A percentile compares a stretch with the other conserved stretches of the same genome.
Evolutionary conservation across 169 alveolate genomes (phyloP).

Genomic region (Babesia sp.): DNA sequence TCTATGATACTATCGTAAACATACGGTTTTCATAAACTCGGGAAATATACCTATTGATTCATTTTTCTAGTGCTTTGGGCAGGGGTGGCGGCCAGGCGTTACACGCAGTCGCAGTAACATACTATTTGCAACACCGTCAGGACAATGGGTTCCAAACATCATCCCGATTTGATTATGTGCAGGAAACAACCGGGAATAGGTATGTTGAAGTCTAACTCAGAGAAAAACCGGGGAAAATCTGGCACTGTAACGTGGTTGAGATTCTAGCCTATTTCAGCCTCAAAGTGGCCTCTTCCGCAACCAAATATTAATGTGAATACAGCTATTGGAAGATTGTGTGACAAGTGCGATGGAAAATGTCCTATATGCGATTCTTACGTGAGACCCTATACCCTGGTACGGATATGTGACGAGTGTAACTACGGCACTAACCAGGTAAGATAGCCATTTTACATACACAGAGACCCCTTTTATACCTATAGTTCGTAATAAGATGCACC

Average conservation of each 20-base stretch:
- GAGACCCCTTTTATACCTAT: no score
- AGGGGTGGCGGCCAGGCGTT: neutral
- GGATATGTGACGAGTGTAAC: slow-evolving; percentile 98
- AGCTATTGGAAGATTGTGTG: slow-evolving; percentile 98
- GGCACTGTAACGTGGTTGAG: no score
- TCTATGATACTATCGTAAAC: no score
- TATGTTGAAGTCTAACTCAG: slow-evolving; percentile 17
- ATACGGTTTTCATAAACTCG: no score
- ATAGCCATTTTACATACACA: no score
- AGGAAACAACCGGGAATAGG: slow-evolving; percentile 98
- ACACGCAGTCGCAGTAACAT: neutral
- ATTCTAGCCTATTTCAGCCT: no score
- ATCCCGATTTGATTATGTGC: slow-evolving; percentile 98
- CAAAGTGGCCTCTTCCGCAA: no score
- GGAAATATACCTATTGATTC: no score
- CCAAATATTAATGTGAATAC: neutral
- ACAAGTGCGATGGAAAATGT: slow-evolving; percentile 98
- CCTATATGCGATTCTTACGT: slow-evolving; percentile 99
- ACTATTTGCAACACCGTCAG: neutral
- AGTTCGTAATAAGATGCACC: no score
- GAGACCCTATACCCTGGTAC: slow-evolving; percentile 93
- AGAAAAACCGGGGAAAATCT: no score
- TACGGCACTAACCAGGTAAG: slow-evolving; percentile 93
- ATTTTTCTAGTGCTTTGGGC: no score
- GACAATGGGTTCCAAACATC: slow-evolving; percentile 69